Base-by-base conservation (phyloP, 1,284 basidiomycete genomes). In the Heimioporus punctisporus region DNA sequence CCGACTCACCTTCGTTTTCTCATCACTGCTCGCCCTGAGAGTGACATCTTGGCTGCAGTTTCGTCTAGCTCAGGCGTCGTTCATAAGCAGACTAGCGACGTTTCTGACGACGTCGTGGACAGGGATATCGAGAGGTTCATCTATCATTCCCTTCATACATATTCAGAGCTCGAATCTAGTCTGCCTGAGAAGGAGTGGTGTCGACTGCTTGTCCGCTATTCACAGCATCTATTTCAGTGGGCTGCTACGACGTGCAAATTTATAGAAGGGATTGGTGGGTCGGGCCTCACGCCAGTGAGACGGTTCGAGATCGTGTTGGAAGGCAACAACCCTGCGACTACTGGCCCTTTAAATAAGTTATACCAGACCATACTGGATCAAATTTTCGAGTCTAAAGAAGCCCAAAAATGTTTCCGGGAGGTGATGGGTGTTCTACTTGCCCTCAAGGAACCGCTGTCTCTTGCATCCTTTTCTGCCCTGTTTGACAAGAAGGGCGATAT, bases 361-460 rank as follows among this genome's bases (percentile, higher is more conserved):
- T 48, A 48, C 26, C 24, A 11, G n/a, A 40, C 47, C 4, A 28
- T 48, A 19, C 37, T 48, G 5, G 25, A 28, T 10, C 47, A 21
- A 41, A 11, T 27, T n/a, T 48, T 48, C 12, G n/a, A 34, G 5
- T 6, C 23, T 4, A 12, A 27, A 2, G 9, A 3, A 10, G 25
- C 11, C 12, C 37, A 11, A 48, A 6, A 23, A 5, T 14, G 25
- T 2, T 40, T 48, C 17, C 37, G 14, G 5, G 37, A 48, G 21
- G 47, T 48, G 14, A 49, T 57, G 56, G 49, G 46, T 0, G 10
- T 57, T 5, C 14, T 57, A 3, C 43, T 57, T 15, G 34, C n/a
- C 1, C 57, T 58, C 8, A 44, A 57, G 0, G 57, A 58, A 8
- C 57, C 51, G 1, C 7, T 54, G 17, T 37, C 51, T 0, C 21